Evolutionary conservation across 306 rosid genomes (phyloP), one percentile per base, ranked within the genome.

Genomic region (Lathyrus aphaca): DNA sequence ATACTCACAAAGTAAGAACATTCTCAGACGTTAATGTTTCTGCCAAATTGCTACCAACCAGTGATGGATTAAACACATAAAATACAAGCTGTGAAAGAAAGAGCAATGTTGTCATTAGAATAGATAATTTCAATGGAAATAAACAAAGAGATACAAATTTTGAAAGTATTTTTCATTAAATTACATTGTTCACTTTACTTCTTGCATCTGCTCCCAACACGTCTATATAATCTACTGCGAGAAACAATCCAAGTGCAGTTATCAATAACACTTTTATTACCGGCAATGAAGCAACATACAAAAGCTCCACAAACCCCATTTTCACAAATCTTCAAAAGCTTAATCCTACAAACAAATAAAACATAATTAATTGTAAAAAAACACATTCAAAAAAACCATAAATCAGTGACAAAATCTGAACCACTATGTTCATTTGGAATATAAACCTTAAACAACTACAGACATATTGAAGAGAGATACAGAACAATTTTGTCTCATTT

Each of bases 61-160:
- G 10, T 48, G 86, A 16, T 6, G 88, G 86, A 84, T 79, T 84
- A 49, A 84, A 84, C 82, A 84, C 86, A 65, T 81, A 84, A 69
- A 81, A 84, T 12, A 81, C 88, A 53, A 84, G 66, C 88, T 84
- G 81, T 72, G 66, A 75, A 67, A 69, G 23, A 73, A 46, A 65
- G 14, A 49, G 14, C 43, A 68, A n/a, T 16, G 2, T 49, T 63
- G 7, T 73, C 37, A 73, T 23, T n/a, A 71, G 51, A 54, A 12
- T 21, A 54, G 17, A 54, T 56, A 27, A 27, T 56, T 27, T 56
- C 19, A 6, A 1, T 0, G 3, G 12, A 10, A 44, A 14, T 10
- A 0, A 23, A 11, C n/a, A n/a, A 40, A 29, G 57, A 23, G 0
- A 15, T 35, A 35, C 39, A 19, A 58, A 21, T 0, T 59, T 60